These are phyloP conservation scores for Lentinula novae-zelandiae DNA, from an alignment of 1,284 basidiomycete genomes.

Conservation along the genomic window DNA sequence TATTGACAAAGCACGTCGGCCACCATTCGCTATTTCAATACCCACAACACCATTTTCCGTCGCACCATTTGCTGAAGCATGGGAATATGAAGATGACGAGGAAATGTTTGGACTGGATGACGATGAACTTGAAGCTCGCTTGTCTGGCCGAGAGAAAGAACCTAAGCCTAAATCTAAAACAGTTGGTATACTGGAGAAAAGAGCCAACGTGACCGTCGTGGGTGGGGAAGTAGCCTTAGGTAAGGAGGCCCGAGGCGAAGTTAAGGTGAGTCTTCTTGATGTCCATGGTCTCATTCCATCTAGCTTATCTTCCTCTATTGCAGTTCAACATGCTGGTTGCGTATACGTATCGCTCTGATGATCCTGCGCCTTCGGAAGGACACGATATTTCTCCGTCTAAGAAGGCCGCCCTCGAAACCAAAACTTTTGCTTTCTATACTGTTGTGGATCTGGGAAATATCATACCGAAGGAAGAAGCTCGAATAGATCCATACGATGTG, in stretches of 20 bases:
- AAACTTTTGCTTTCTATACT: conserved; percentile 85
- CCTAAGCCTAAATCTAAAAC: conserved; percentile 55
- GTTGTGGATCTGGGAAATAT: conserved; percentile 76
- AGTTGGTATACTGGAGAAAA: conserved; percentile 78
- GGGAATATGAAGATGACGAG: conserved; percentile 94
- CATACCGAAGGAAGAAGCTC: conserved; percentile 51
- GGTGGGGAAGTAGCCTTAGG: conserved; percentile 80
- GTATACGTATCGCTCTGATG: conserved; percentile 90
- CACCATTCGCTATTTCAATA: conserved; percentile 74
- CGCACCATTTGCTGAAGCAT: conserved; percentile 87
- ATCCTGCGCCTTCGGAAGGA: conserved; percentile 60
- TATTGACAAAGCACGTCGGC: conserved; percentile 53
- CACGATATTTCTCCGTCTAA: conserved; percentile 48
- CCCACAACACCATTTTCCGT: conserved; percentile 77
- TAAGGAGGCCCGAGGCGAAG: conserved; percentile 67
- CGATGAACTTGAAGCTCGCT: conserved; percentile 44
- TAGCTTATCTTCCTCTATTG: not conserved
- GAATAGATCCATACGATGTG: not conserved
- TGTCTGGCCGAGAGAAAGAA: conserved; percentile 38
- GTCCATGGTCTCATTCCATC: not conserved
- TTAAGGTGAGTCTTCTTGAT: conserved; percentile 53
- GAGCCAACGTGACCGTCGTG: conserved; percentile 83
- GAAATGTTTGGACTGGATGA: conserved; percentile 77
- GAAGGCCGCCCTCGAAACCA: conserved; percentile 59
- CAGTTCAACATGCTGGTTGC: conserved; percentile 92